Base-by-base conservation (phyloP, 108 stramenopile species). In the Cyclotella distinguenda region DNA sequence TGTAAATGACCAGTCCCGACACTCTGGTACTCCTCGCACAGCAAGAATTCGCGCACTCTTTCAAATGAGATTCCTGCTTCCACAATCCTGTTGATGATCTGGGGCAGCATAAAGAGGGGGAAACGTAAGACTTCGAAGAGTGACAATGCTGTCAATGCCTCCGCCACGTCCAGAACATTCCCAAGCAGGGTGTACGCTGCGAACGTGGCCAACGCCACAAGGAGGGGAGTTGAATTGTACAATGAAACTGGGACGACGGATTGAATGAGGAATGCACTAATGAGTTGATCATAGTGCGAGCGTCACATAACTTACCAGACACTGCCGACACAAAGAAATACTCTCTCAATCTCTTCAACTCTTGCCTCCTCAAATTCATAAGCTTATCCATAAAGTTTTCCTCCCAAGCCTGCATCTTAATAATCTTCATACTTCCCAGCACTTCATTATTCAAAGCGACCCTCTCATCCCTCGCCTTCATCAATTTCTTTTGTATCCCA, bases 361-460 rank as follows among this genome's bases (percentile, higher is more conserved):
- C 97, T 2, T 43, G 33, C 9, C 84, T 64, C 21, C 97, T 86
- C 25, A 95, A 66, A 0, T 59, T 39, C 26, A 70, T 8, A 19
- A 92, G 80, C 54, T 78, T 62, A 18, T 68, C 48, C 30, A 65
- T 64, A 75, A 93, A 93, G 32, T 84, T 59, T 38, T 81, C 81
- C 71, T 96, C 96, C 96, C 96, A 98, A 10, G 92, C 97, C 66
- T 95, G 91, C 13, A 95, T 74, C 75, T 98, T 98, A 74, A 98
- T 78, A 34, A 95, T 81, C 77, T 96, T 95, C 83, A 97, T 96
- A 28, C 80, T 72, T 6, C 71, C 61, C 56, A 98, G 53, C 16
- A 90, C 84, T 68, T 98, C 97, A 52, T 77, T 81, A 44, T 94
- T 96, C 36, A 89, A n/a, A 42, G 95, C 79, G 8, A 95, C 79